Conservation (phyloP, 345 rosid species). For the Camelina laxa region DNA sequence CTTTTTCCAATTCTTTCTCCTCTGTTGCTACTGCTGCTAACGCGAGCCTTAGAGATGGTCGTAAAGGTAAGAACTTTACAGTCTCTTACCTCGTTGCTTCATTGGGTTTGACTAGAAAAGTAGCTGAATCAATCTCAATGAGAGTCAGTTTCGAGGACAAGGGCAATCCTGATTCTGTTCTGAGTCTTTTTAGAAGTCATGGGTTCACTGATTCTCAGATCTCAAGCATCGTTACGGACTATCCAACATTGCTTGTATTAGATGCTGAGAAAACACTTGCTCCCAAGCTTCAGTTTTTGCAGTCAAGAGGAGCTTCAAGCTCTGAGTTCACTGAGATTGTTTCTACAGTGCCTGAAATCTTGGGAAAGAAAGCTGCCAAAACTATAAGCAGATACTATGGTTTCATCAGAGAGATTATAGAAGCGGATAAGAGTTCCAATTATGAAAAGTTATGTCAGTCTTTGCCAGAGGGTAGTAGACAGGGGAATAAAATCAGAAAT, state of each 20-base stretch:
- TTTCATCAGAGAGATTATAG: conserved; percentile 11
- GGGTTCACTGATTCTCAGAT: conserved; percentile 44
- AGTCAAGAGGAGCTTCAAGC: conserved; percentile 25
- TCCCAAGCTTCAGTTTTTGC: conserved; percentile 39
- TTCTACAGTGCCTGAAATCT: conserved; percentile 14
- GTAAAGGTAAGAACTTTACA: neutral
- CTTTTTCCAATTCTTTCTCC: neutral
- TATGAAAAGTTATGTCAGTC: neutral
- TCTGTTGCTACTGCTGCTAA: neutral
- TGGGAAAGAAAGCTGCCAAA: conserved; percentile 2
- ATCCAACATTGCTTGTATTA: conserved; percentile 22
- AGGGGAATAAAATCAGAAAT: conserved; percentile 27
- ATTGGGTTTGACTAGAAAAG: conserved; percentile 22
- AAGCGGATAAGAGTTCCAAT: neutral
- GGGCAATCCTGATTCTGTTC: conserved; percentile 19
- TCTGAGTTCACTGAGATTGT: conserved; percentile 1
- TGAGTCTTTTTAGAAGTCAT: conserved; percentile 21
- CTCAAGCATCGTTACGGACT: neutral
- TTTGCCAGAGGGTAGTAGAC: neutral
- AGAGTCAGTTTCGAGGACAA: neutral
- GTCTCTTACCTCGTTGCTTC: conserved; percentile 27
- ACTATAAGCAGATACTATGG: neutral
- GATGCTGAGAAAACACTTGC: conserved; percentile 27
- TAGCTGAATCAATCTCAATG: conserved; percentile 23
- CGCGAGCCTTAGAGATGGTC: conserved; percentile 1